Conservation (phyloP, 139 green algal species). For the Auxenochlorella pyrenoidosa region DNA sequence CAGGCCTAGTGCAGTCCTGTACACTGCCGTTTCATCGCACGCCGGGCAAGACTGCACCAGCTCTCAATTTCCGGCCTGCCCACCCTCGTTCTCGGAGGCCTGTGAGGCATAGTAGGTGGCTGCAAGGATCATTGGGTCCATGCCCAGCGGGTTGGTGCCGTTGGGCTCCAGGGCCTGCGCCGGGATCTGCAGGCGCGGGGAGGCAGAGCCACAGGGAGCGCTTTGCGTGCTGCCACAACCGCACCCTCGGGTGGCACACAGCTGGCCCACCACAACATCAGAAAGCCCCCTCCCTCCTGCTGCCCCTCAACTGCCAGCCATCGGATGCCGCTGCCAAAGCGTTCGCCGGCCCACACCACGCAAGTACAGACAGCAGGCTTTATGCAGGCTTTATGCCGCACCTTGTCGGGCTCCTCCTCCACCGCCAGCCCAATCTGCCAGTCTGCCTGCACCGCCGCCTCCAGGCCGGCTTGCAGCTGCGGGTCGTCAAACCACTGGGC, state of each 20-base stretch:
- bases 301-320: neutral
- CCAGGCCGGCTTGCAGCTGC: neutral
- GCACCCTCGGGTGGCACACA: no score
- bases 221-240: no score
- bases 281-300: no score
- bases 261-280: no score
- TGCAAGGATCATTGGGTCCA: conserved; percentile 28
- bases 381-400: neutral
- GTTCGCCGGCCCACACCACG: no score
- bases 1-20: no score
- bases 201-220: neutral
- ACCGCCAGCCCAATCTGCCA: neutral
- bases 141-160: conserved; percentile 25
- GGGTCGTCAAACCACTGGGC: neutral
- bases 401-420: neutral
- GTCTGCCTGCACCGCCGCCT: conserved; percentile 17
- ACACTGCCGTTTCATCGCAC: no score
- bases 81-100: conserved; percentile 8
- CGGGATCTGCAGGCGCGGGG: neutral
- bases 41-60: no score
- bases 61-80: no score
- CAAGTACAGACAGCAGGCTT: no score
- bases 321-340: neutral
- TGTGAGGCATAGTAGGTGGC: neutral
- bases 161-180: conserved; percentile 6